phyloP scores from a whole-genome alignment of 2,329 filamentous ascomycete species.

The Hypoxylon sp. region DNA sequence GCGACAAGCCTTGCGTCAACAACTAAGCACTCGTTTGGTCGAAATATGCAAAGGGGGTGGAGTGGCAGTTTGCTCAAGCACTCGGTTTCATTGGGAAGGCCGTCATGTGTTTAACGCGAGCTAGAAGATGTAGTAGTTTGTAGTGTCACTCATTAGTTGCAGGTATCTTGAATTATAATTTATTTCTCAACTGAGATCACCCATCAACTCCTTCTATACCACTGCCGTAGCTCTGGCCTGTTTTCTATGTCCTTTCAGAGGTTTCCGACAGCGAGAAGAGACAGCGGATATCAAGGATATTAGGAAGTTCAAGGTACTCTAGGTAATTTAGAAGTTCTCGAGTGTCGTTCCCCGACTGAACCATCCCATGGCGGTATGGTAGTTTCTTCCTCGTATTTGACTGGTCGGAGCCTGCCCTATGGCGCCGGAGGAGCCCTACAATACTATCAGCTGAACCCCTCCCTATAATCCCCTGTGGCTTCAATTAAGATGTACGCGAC shows the following conservation, averaged over 20 bases:
- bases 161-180: conserved; percentile 19
- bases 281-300: no score
- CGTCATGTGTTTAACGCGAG: conserved; percentile 17
- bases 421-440: no score
- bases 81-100: conserved; percentile 17
- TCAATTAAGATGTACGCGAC: background rate
- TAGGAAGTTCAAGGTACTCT: no score
- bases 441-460: no score
- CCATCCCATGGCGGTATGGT: no score
- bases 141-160: conserved; percentile 28
- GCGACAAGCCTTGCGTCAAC: conserved; percentile 51
- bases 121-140: conserved; percentile 21
- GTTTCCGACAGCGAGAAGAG: background rate
- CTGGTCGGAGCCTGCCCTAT: no score
- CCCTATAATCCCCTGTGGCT: background rate
- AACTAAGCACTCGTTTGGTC: conserved; percentile 7
- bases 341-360: no score
- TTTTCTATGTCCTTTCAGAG: background rate
- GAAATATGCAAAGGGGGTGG: background rate
- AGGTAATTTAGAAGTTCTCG: no score
- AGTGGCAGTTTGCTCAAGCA: conserved; percentile 14
- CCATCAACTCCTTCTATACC: background rate
- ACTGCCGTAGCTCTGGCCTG: conserved; percentile 7
- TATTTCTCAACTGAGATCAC: background rate
- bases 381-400: no score